These are phyloP conservation scores for Beauveria sp. DNA, from an alignment of 2,329 filamentous ascomycete species.

Conservation along the genomic window DNA sequence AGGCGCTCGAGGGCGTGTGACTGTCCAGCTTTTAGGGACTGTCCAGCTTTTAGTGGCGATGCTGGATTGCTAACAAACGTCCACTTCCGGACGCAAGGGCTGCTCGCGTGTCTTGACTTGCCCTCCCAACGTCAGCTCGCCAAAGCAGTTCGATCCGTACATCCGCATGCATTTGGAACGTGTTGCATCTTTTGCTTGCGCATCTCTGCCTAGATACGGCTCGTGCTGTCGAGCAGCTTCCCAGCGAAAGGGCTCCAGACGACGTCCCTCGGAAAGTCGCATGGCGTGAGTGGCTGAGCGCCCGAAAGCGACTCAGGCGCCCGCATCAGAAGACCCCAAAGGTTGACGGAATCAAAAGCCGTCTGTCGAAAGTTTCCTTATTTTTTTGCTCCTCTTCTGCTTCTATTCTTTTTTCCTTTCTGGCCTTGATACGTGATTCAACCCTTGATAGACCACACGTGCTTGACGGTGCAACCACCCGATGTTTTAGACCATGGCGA, in stretches of 20 bases:
- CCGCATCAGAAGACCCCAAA: background rate
- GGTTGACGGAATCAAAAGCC: background rate
- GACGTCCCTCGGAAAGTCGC: background rate
- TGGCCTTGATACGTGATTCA: background rate
- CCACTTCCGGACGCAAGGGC: conserved; percentile 15
- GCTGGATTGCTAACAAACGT: conserved; percentile 11
- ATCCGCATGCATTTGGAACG: background rate
- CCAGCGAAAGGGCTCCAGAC: background rate
- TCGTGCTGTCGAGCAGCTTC: background rate
- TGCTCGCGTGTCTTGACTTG: conserved; percentile 16
- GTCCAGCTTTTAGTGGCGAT: conserved; percentile 9
- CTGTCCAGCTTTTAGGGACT: conserved; percentile 8
- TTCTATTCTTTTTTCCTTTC: too few relatives aligned
- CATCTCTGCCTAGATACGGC: background rate
- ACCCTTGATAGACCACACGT: background rate
- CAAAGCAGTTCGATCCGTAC: background rate
- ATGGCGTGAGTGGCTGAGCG: background rate
- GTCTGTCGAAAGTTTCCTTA: background rate
- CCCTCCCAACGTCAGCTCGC: background rate
- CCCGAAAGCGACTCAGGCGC: background rate
- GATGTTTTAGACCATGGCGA: conserved; percentile 7
- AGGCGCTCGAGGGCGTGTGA: conserved; percentile 1
- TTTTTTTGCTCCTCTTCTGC: background rate
- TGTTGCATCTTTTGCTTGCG: background rate
- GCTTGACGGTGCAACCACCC: background rate